phyloP scores from a whole-genome alignment of 768 basidiomycete species.

The Hericium rajendrae region DNA sequence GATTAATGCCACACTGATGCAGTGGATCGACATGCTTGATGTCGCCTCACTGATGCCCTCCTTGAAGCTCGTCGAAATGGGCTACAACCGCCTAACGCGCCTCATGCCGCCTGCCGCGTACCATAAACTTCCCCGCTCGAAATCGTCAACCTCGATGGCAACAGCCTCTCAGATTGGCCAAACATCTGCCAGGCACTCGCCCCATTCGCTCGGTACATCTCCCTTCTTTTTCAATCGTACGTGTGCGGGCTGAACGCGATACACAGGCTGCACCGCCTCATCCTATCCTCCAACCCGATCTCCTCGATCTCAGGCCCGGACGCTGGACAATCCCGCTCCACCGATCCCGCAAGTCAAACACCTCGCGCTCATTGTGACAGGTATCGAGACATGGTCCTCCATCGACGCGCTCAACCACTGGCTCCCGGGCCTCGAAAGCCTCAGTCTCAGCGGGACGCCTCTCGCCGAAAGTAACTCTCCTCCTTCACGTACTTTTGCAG shows the following conservation, averaged over 20 bases:
- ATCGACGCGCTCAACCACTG: constrained; percentile 58
- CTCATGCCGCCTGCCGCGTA: too few species aligned
- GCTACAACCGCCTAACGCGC: constrained; percentile 48
- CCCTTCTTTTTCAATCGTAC: not conserved
- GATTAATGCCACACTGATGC: constrained; percentile 61
- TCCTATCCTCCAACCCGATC: constrained; percentile 59
- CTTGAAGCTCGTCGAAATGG: constrained; percentile 53
- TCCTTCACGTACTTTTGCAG: not conserved
- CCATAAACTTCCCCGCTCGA: constrained; percentile 27
- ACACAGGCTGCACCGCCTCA: constrained; percentile 49
- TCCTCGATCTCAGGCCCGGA: constrained; percentile 21
- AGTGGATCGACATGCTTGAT: constrained; percentile 59
- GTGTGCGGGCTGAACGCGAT: not conserved
- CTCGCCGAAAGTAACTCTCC: constrained; percentile 38
- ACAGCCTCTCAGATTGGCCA: constrained; percentile 49
- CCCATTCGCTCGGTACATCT: constrained; percentile 35
- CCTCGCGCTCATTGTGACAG: constrained; percentile 57
- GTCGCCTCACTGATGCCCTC: constrained; percentile 43
- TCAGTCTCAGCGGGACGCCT: constrained; percentile 57
- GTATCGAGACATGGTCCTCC: constrained; percentile 45
- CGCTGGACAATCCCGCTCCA: constrained; percentile 12
- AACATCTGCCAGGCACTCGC: constrained; percentile 35
- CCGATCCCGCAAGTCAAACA: constrained; percentile 34
- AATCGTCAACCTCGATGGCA: constrained; percentile 63
- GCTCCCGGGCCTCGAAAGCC: constrained; percentile 56